Evolutionary conservation across 2,329 filamentous ascomycete species (phyloP).

Genomic region (Aureobasidium uvarum): DNA sequence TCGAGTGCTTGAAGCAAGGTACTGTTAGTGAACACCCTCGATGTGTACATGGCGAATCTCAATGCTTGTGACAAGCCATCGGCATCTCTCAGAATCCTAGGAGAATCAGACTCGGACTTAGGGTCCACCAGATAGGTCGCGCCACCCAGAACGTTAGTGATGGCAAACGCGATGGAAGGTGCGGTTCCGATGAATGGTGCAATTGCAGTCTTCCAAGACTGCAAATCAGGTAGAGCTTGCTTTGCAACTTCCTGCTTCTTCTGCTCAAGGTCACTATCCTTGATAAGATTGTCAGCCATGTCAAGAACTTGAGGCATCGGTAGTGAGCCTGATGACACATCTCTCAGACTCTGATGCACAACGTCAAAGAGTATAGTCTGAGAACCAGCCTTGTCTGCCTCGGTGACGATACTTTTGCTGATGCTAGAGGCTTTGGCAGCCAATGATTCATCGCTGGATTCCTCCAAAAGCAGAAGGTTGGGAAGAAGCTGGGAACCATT

Average conservation of each 20-base stretch:
- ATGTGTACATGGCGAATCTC: conserved; percentile 70
- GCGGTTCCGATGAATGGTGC: conserved; percentile 52
- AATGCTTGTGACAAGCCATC: conserved; percentile 70
- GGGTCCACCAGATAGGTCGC: conserved; percentile 61
- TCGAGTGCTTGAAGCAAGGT: conserved; percentile 39
- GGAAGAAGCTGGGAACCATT: conserved; percentile 50
- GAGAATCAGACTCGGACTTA: background rate
- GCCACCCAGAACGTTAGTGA: conserved; percentile 71
- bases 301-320: conserved; percentile 58
- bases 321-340: conserved; percentile 44
- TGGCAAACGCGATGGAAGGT: conserved; percentile 64
- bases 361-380: conserved; percentile 52
- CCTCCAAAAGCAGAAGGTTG: conserved; percentile 53
- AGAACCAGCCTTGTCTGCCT: conserved; percentile 36
- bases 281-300: conserved; percentile 52
- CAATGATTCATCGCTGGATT: conserved; percentile 54
- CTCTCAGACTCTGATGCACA: conserved; percentile 52
- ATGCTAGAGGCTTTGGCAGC: conserved; percentile 43
- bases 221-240: conserved; percentile 35
- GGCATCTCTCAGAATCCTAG: conserved; percentile 56
- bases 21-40: conserved; percentile 54
- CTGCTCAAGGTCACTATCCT: conserved; percentile 30
- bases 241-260: conserved; percentile 28
- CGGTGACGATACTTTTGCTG: conserved; percentile 25
- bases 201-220: conserved; percentile 66